Base-by-base conservation (phyloP, 208 protist species). In the Jaenimonas drosophilae region DNA sequence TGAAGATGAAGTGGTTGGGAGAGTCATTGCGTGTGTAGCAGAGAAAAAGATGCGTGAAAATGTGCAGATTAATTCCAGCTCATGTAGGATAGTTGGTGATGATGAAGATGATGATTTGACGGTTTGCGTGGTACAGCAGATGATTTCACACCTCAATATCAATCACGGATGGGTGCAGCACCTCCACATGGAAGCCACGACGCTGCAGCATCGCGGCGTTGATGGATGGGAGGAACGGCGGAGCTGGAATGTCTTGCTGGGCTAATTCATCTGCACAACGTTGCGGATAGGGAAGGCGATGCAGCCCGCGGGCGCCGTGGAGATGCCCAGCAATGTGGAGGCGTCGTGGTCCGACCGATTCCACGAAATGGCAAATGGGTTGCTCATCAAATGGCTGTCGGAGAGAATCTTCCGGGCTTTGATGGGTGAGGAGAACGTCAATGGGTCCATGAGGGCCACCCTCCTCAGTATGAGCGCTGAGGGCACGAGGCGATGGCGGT, bases 371-470 rank as follows among this genome's bases (percentile, higher is more conserved):
- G 24, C 36, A 54, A 28, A 84, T 67, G n/a, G 40, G 36, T 36
- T 70, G 65, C 20, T 55, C 46, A 14, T 24, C 39, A 12, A 47
- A 17, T 21, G 61, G 32, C 5, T 64, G 26, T 4, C 46, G 56
- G 31, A 39, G 49, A 2, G 30, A 16, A 1, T 32, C 49, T 12
- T 71, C 67, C 3, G 55, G 41, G 32, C 59, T 66, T 44, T 84
- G 75, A 29, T 84, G 75, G 5, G 71, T 64, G 12, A 84, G 34
- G 7, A 84, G 47, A 9, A 84, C 56, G 47, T 84, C 75, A 4
- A 84, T 47, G 14, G 65, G 59, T 6, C 69, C 75, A 5, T 23
- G 17, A 4, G 66, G 59, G 3, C 23, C 26, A 9, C 65, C 64
- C 26, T 79, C 75, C 3, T n/a, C n/a, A n/a, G n/a, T n/a, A n/a